These are phyloP conservation scores for Seiridium cupressi DNA, from an alignment of 2,329 filamentous ascomycete species.

Conservation along the genomic window DNA sequence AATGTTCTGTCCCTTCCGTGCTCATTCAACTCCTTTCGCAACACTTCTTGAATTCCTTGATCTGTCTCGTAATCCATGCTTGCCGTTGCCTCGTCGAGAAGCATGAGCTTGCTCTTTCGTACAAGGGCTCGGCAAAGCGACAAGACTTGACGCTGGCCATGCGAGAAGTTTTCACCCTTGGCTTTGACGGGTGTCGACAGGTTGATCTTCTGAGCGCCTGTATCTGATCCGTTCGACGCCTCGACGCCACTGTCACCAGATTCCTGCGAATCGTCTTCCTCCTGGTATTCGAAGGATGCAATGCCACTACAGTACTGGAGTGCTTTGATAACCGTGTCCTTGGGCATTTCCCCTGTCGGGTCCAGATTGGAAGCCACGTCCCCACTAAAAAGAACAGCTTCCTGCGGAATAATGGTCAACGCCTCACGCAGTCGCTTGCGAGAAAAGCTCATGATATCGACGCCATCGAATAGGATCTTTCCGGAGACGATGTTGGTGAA, in stretches of 20 bases:
- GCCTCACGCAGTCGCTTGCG: conserved; percentile 50
- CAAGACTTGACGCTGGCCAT: conserved; percentile 57
- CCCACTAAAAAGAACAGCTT: conserved; percentile 56
- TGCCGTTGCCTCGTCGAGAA: conserved; percentile 58
- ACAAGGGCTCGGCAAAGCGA: conserved; percentile 57
- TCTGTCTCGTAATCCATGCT: conserved; percentile 61
- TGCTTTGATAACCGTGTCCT: conserved; percentile 54
- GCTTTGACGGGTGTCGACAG: conserved; percentile 48
- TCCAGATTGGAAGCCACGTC: conserved; percentile 58
- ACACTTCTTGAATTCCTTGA: conserved; percentile 50
- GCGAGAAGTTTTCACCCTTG: conserved; percentile 54
- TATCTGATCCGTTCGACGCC: not conserved
- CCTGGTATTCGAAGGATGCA: conserved; percentile 35
- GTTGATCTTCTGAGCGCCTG: conserved; percentile 26
- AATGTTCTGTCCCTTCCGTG: conserved; percentile 46
- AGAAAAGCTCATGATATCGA: conserved; percentile 52
- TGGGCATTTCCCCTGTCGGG: conserved; percentile 55
- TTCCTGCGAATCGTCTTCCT: conserved; percentile 17
- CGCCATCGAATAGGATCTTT: conserved; percentile 52
- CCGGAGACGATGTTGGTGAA: conserved; percentile 52
- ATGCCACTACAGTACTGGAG: conserved; percentile 62
- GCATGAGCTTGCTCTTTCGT: conserved; percentile 52
- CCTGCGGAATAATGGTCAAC: conserved; percentile 58
- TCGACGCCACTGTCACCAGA: conserved; percentile 11
- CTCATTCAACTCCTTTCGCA: conserved; percentile 47